These are phyloP conservation scores for Tinospora cordifolia DNA, from an alignment of 164 flowering plant genomes.

Conservation along the genomic window DNA sequence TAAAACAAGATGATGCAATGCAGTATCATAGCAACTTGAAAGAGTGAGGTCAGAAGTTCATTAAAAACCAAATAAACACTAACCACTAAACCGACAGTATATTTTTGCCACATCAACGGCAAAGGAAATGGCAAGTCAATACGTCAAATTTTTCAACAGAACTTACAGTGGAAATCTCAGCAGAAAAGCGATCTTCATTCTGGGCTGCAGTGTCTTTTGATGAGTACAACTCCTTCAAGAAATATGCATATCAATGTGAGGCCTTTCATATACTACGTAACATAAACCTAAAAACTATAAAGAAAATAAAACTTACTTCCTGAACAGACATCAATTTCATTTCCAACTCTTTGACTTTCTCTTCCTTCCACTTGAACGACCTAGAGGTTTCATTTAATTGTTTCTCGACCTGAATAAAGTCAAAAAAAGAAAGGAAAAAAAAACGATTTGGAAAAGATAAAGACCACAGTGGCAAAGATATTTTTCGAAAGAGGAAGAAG, in stretches of 20 bases:
- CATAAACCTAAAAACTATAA: background rate
- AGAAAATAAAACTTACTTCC: constrained; percentile 36
- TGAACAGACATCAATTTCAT: constrained; percentile 50
- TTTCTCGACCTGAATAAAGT: constrained; percentile 47
- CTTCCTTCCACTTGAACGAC: constrained; percentile 58
- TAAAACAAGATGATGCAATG: background rate
- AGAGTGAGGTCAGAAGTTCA: background rate
- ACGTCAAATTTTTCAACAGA: background rate
- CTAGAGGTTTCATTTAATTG: constrained; percentile 51
- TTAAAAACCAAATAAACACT: background rate
- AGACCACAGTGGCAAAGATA: background rate
- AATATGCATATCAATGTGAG: background rate
- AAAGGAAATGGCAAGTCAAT: background rate
- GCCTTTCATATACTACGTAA: background rate
- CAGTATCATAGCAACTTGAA: background rate
- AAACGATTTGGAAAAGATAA: background rate
- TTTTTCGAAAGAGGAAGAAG: background rate
- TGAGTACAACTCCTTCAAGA: constrained; percentile 55
- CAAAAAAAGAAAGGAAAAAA: background rate
- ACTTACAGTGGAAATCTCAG: constrained; percentile 78
- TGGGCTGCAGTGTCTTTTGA: constrained; percentile 55
- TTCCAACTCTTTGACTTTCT: constrained; percentile 65
- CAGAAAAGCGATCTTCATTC: constrained; percentile 52
- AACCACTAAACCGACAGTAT: background rate
- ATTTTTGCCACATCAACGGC: background rate